A percentile compares a stretch with the other conserved stretches of the same genome.
Evolutionary conservation across 352 stramenopile genomes (phyloP).

Genomic region (Phytophthora rubi): DNA sequence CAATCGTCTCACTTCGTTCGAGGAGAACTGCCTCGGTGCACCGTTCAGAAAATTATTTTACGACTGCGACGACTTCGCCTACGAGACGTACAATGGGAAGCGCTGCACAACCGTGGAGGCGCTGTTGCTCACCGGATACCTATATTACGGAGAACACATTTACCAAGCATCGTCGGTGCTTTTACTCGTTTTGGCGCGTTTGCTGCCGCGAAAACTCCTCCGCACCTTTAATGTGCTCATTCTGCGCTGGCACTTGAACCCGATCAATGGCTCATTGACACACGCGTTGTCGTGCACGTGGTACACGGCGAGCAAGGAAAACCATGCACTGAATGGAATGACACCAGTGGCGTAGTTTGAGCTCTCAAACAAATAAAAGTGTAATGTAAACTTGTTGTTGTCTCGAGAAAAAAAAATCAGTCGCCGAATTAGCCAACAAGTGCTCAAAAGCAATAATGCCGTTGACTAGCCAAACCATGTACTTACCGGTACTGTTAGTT

Average conservation of each 20-base stretch:
- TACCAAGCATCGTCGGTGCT: slow-evolving; percentile 22
- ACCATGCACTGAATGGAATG: slow-evolving; percentile 1
- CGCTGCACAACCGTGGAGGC: slow-evolving; percentile 23
- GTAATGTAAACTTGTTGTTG: background rate
- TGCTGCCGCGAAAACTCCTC: slow-evolving; percentile 26
- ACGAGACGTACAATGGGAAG: slow-evolving; percentile 24
- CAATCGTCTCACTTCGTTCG: slow-evolving; percentile 25
- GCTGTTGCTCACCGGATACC: slow-evolving; percentile 22
- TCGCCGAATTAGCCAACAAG: no score
- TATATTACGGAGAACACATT: slow-evolving; percentile 32
- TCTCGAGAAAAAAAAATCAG: background rate
- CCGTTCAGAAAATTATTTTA: slow-evolving; percentile 29
- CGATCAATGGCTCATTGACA: slow-evolving; percentile 14
- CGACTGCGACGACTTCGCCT: slow-evolving; percentile 37
- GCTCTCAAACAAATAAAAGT: background rate
- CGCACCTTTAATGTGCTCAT: slow-evolving; percentile 35
- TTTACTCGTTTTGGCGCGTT: slow-evolving; percentile 22
- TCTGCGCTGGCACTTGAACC: slow-evolving; percentile 28
- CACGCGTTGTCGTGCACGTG: slow-evolving; percentile 7
- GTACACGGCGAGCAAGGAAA: slow-evolving; percentile 1
- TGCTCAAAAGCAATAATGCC: no score
- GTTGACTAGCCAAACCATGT: no score
- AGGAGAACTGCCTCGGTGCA: slow-evolving; percentile 27
- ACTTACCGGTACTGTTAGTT: background rate
- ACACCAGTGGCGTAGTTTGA: background rate